These are phyloP conservation scores for Vigna mungo DNA, from an alignment of 306 rosid genomes.

Conservation along the genomic window DNA sequence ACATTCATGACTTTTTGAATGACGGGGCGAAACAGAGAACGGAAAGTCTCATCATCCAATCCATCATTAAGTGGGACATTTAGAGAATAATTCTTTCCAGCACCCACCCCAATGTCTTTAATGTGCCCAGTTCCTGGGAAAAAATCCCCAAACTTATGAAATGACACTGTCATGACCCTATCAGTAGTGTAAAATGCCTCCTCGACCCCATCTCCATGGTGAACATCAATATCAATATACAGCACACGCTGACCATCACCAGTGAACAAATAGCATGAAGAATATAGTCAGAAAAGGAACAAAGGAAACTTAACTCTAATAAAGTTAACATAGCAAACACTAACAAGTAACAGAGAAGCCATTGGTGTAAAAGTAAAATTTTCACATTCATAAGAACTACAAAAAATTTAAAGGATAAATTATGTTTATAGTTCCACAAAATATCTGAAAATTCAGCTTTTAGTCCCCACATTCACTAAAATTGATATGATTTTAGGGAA, in stretches of 20 bases:
- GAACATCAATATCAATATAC: constrained; percentile 84
- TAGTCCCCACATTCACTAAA: not conserved
- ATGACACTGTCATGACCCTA: constrained; percentile 92
- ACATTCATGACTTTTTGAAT: constrained; percentile 82
- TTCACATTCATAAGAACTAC: not conserved
- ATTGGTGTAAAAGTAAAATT: not conserved
- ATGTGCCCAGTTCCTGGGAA: constrained; percentile 94
- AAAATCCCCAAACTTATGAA: constrained; percentile 91
- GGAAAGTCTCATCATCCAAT: constrained; percentile 80
- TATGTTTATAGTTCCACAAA: not conserved
- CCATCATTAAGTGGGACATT: constrained; percentile 91
- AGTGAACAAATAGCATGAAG: constrained; percentile 28
- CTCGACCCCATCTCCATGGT: constrained; percentile 95
- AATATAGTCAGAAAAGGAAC: constrained; percentile 11
- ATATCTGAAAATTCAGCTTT: not conserved
- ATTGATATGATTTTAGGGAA: not conserved
- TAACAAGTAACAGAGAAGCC: constrained; percentile 5
- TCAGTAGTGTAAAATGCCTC: constrained; percentile 94
- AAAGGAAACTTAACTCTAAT: not conserved
- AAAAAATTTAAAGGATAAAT: not conserved
- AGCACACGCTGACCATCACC: constrained; percentile 76
- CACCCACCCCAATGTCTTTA: constrained; percentile 69
- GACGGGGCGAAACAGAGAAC: constrained; percentile 76
- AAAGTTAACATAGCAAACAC: constrained; percentile 13
- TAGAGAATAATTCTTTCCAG: constrained; percentile 78